These are phyloP conservation scores for Rhizopus stolonifer DNA, from an alignment of 371 early-diverging fungal species.

Conservation along the genomic window DNA sequence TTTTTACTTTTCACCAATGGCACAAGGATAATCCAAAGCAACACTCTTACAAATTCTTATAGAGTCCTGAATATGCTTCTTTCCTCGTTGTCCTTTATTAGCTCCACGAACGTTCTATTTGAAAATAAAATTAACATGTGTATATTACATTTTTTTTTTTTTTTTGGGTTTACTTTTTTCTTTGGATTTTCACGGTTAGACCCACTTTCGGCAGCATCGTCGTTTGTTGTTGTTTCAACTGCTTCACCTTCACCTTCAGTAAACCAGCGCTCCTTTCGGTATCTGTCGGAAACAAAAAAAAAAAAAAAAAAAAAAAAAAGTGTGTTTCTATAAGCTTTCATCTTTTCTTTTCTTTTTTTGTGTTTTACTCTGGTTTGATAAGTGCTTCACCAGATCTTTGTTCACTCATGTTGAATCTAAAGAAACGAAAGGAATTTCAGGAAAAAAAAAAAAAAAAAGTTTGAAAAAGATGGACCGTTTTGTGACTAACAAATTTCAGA, in stretches of 20 bases:
- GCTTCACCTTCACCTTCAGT: slow-evolving; percentile 31
- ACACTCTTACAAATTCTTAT: slow-evolving; percentile 53
- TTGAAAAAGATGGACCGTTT: background rate
- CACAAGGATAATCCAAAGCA: slow-evolving; percentile 54
- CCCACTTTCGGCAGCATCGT: slow-evolving; percentile 27
- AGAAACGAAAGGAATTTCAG: background rate
- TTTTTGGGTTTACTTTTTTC: slow-evolving; percentile 17
- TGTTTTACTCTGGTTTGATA: slow-evolving; percentile 24
- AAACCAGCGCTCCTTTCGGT: slow-evolving; percentile 43
- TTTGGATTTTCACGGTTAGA: slow-evolving; percentile 14
- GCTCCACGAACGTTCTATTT: slow-evolving; percentile 30
- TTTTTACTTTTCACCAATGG: slow-evolving; percentile 48
- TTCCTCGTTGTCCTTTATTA: slow-evolving; percentile 42
- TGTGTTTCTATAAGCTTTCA: too few species aligned
- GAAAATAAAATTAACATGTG: background rate
- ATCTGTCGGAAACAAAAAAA: slow-evolving; percentile 20
- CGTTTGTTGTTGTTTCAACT: slow-evolving; percentile 20
- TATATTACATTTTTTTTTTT: background rate
- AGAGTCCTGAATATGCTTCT: slow-evolving; percentile 38
- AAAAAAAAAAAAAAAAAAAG: too few species aligned
- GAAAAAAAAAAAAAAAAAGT: background rate
- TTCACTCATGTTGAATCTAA: background rate
- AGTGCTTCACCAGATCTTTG: slow-evolving; percentile 23
- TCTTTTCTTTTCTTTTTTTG: background rate
- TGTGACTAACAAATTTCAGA: background rate